Base-by-base conservation (phyloP, 1,284 basidiomycete genomes). In the Hypsizygus ulmarius region DNA sequence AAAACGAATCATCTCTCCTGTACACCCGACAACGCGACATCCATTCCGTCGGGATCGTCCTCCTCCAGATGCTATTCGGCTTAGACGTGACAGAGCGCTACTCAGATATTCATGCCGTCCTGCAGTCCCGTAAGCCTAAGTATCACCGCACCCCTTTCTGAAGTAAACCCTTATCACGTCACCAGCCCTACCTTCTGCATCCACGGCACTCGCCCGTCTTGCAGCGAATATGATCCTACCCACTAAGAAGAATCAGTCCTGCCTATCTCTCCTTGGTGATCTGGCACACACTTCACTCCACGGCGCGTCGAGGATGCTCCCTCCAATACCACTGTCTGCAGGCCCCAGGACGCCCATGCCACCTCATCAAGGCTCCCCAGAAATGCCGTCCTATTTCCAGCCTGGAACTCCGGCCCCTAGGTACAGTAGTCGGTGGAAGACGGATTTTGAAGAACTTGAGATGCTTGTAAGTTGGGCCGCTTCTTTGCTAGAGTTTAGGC, bases 391-490 rank as follows among this genome's bases (percentile, higher is more conserved):
- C 12, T 86, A 84, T 58, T 82, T 83, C 61, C 59, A 59, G 19
- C 46, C 43, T 25, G 21, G 21, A 30, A 67, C 74, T 7, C 66
- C 68, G 5, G 67, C 67, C 10, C 63, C 71, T n/a, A 72, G 74
- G 37, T 79, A 81, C 28, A 63, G 74, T 1, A 90, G 87, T 60
- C 69, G 89, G 47, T 91, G 87, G 84, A 88, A 88, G 57, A 87
- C 90, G 54, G 89, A 91, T 57, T 91, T 87, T 86, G 86, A 90
- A 56, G 87, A 90, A 60, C 64, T 91, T 11, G 88, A 91, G 58
- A 65, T 90, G 19, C 59, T 90, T 55, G 87, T 87, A 52, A 12
- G 76, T 45, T 12, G 34, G 5, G 19, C 21, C 27, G 33, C 18
- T 42, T 18, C 28, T 38, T 30, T 8, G 5, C 0, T 18, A 30